These are phyloP conservation scores for Trypethelium eluteriae DNA, from an alignment of 495 filamentous ascomycete genomes.

Conservation along the genomic window DNA sequence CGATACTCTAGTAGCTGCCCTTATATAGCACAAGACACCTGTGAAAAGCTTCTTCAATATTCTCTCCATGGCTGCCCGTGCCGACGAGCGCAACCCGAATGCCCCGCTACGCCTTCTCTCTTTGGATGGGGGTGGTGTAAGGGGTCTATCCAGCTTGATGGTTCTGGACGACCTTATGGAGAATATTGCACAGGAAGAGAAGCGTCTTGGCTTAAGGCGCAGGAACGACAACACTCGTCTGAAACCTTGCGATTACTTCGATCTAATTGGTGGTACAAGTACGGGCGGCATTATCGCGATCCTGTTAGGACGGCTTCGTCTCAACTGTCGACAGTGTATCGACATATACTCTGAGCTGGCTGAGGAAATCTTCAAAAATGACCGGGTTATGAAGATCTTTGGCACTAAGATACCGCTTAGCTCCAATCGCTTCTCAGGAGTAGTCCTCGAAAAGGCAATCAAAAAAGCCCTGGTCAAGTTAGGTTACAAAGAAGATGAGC, in stretches of 20 bases:
- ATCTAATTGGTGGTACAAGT: constrained; percentile 23
- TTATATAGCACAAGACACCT: not conserved
- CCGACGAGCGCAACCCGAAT: not conserved
- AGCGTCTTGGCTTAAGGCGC: not conserved
- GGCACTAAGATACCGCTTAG: constrained; percentile 29
- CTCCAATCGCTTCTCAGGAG: constrained; percentile 27
- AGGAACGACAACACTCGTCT: constrained; percentile 1
- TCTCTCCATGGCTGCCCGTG: not conserved
- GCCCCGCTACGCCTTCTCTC: constrained; percentile 14
- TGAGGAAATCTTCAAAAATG: constrained; percentile 32
- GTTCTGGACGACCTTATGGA: constrained; percentile 20
- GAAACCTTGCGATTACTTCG: constrained; percentile 21
- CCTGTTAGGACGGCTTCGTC: constrained; percentile 15
- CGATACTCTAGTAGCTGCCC: not conserved
- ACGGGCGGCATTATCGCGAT: constrained; percentile 20
- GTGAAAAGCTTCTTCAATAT: not conserved
- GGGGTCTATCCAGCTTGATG: constrained; percentile 18
- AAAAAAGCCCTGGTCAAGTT: constrained; percentile 27
- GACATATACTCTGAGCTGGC: constrained; percentile 22
- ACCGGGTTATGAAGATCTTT: constrained; percentile 30
- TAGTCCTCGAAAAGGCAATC: constrained; percentile 28
- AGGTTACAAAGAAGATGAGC: constrained; percentile 30
- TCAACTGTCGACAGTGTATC: constrained; percentile 10
- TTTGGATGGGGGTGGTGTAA: constrained; percentile 22
- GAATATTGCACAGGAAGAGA: constrained; percentile 3